These are phyloP conservation scores for Neonectria punicea DNA, from an alignment of 2,329 filamentous ascomycete genomes.

Conservation along the genomic window DNA sequence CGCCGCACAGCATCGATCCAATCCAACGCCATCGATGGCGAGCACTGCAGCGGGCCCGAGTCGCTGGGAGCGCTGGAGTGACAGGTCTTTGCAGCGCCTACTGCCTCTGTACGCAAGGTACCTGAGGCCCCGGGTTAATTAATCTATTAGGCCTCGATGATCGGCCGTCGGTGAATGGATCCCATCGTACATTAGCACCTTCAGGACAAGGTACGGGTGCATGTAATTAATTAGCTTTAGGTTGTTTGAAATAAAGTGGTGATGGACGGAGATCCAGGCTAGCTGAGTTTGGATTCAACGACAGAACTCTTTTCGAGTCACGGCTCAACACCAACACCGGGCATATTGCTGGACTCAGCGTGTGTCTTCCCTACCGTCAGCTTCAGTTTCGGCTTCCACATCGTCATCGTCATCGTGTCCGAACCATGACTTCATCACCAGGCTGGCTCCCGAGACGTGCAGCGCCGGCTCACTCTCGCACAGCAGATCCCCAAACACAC, in stretches of 20 bases:
- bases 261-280: neutral
- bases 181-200: neutral
- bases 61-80: constrained; percentile 10
- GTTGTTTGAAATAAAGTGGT: neutral
- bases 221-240: neutral
- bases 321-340: neutral
- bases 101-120: neutral
- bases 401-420: neutral
- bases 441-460: neutral
- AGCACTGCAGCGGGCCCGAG: constrained; percentile 20
- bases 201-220: neutral
- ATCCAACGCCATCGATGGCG: neutral
- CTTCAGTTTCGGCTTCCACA: neutral
- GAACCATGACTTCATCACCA: neutral
- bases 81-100: neutral
- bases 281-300: constrained; percentile 4
- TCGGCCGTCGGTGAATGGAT: neutral
- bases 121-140: too few relatives aligned
- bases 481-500: constrained; percentile 26
- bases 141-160: neutral
- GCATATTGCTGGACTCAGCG: neutral
- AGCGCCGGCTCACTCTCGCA: constrained; percentile 8
- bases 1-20: constrained; percentile 14
- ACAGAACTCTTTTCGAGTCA: neutral
- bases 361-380: neutral